Evolutionary conservation across 441 rosid species (phyloP).

Genomic region (Daphne laureola): DNA sequence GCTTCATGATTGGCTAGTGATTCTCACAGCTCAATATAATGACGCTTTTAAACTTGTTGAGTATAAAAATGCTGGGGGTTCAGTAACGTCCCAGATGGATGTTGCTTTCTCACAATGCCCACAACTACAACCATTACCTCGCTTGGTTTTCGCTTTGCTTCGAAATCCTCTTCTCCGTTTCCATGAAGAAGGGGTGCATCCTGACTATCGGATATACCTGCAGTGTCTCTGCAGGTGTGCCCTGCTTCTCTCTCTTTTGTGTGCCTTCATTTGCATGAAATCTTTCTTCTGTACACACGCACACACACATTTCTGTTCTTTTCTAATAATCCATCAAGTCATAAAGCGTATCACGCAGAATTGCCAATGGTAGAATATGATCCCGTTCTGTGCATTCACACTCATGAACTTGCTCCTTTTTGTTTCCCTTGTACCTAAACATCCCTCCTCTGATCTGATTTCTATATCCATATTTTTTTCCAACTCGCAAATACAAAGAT

Average conservation of each 20-base stretch:
- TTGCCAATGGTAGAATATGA: background rate
- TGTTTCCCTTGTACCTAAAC: too few relatives aligned
- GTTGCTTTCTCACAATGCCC: slow-evolving; percentile 88
- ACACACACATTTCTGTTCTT: background rate
- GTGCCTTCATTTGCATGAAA: background rate
- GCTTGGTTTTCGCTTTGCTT: slow-evolving; percentile 84
- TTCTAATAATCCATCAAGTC: background rate
- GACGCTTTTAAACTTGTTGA: slow-evolving; percentile 61
- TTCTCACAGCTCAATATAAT: slow-evolving; percentile 81
- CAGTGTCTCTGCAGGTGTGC: slow-evolving; percentile 96
- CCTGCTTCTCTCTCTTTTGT: background rate
- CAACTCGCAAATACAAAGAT: too few relatives aligned
- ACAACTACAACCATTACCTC: slow-evolving; percentile 77
- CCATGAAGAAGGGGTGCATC: slow-evolving; percentile 99
- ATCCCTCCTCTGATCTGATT: too few relatives aligned
- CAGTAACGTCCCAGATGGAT: slow-evolving; percentile 59
- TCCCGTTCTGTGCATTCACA: background rate
- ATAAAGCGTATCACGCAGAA: background rate
- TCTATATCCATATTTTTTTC: too few relatives aligned
- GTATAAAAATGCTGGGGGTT: slow-evolving; percentile 50
- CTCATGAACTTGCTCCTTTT: too few relatives aligned
- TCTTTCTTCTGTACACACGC: background rate
- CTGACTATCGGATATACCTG: slow-evolving; percentile 83
- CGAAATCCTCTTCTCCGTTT: slow-evolving; percentile 88
- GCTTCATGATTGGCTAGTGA: slow-evolving; percentile 97